Evolutionary conservation across 2,329 filamentous ascomycete species (phyloP).

Genomic region (Cladosporium sp.): DNA sequence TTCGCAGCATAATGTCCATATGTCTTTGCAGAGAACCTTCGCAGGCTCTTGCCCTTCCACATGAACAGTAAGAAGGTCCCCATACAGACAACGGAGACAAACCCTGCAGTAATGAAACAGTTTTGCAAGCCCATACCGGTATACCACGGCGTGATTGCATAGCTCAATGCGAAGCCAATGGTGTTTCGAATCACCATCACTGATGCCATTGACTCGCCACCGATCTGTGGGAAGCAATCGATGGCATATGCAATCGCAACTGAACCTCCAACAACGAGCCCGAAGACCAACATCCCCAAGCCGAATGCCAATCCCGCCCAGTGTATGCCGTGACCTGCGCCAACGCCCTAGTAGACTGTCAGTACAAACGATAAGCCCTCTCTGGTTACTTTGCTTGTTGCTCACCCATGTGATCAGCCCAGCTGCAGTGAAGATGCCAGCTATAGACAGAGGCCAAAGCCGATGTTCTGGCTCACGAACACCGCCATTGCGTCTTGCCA

Average conservation of each 20-base stretch:
- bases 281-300: constrained; percentile 48
- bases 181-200: constrained; percentile 53
- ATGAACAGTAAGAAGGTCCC: constrained; percentile 28
- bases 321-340: constrained; percentile 48
- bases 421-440: constrained; percentile 46
- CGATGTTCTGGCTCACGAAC: constrained; percentile 46
- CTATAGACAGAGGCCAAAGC: constrained; percentile 44
- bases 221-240: constrained; percentile 50
- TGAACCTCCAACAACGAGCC: constrained; percentile 43
- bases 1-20: not conserved
- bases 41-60: constrained; percentile 27
- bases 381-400: not conserved
- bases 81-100: constrained; percentile 27
- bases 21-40: constrained; percentile 19
- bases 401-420: constrained; percentile 46
- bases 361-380: not conserved
- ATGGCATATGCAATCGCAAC: constrained; percentile 48
- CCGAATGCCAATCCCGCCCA: constrained; percentile 50
- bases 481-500: constrained; percentile 43
- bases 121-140: constrained; percentile 45
- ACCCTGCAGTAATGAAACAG: constrained; percentile 36
- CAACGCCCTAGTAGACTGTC: constrained; percentile 40
- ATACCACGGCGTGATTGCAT: constrained; percentile 53
- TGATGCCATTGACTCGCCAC: constrained; percentile 50
- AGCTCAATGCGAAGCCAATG: constrained; percentile 51